Percentiles rank a stretch among this genome's conserved stretches.
Evolutionary conservation across 306 rosid genomes (phyloP).

Genomic region (Cicer yamashitae): DNA sequence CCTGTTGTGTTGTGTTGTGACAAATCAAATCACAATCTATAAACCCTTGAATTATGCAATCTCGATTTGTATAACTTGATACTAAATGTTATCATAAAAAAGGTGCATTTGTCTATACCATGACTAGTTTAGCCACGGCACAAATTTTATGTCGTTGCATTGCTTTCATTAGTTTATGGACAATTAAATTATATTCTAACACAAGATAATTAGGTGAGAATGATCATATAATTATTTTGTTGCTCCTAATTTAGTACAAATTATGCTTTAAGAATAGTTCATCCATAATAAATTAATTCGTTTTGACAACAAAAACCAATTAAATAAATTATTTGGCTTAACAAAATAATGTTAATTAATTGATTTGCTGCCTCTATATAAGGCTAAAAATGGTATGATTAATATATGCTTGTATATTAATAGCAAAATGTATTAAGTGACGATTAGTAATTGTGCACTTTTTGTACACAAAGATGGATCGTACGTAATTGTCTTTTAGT

Average conservation of each 20-base stretch:
- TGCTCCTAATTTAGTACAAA: background rate
- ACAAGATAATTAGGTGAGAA: background rate
- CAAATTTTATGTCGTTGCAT: background rate
- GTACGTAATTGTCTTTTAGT: background rate
- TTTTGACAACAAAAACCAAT: too few species aligned
- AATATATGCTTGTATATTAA: conserved; percentile 33
- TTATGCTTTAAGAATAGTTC: background rate
- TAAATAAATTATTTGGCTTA: background rate
- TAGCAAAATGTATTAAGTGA: background rate
- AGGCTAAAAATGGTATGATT: background rate
- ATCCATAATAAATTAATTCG: background rate
- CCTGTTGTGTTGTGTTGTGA: background rate
- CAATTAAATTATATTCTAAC: background rate
- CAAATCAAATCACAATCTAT: conserved; percentile 3
- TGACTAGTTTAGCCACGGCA: conserved; percentile 24
- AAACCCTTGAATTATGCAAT: conserved; percentile 37
- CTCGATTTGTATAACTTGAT: conserved; percentile 10
- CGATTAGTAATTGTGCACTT: background rate
- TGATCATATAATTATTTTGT: background rate
- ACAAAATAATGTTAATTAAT: conserved; percentile 3
- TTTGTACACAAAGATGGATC: background rate
- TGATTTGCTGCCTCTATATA: conserved; percentile 12
- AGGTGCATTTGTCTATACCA: conserved; percentile 25
- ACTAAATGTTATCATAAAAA: conserved; percentile 19
- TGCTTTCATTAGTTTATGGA: background rate